phyloP scores from a whole-genome alignment of 2,329 filamentous ascomycete species.

The Ascosphaera pollenicola region DNA sequence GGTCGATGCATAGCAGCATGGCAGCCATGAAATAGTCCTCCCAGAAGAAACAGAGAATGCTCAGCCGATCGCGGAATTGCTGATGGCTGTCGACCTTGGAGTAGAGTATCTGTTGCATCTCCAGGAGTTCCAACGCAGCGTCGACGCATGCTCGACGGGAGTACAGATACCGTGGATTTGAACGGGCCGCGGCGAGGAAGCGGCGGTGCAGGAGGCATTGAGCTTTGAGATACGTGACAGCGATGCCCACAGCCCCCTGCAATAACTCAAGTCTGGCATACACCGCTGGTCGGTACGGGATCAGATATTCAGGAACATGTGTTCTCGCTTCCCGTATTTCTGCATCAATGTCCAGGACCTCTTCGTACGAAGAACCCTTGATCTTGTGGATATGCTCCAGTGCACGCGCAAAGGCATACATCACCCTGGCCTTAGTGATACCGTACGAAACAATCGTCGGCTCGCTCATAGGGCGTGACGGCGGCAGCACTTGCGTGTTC shows the following conservation, averaged over 20 bases:
- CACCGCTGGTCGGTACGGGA: background rate
- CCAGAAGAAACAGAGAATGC: constrained; percentile 55
- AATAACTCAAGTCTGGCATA: background rate
- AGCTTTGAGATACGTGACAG: constrained; percentile 72
- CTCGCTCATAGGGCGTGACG: constrained; percentile 32
- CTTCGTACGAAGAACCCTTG: constrained; percentile 31
- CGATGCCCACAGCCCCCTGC: constrained; percentile 21
- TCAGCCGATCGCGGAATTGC: constrained; percentile 52
- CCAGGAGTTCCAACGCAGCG: constrained; percentile 60
- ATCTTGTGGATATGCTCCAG: constrained; percentile 21
- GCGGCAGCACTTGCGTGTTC: constrained; percentile 31
- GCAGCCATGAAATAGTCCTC: constrained; percentile 73
- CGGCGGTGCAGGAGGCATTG: constrained; percentile 76
- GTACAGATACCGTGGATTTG: constrained; percentile 62
- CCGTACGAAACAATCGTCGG: constrained; percentile 33
- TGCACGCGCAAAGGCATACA: constrained; percentile 22
- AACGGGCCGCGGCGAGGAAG: constrained; percentile 55
- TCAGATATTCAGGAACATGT: constrained; percentile 58
- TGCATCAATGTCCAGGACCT: constrained; percentile 36
- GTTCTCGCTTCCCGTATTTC: constrained; percentile 34
- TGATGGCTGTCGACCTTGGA: constrained; percentile 51
- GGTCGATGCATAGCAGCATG: constrained; percentile 63
- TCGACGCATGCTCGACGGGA: constrained; percentile 71
- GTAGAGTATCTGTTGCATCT: constrained; percentile 54
- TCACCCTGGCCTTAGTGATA: constrained; percentile 23